Percentiles rank a stretch among this genome's conserved stretches.
phyloP scores from a whole-genome alignment of 768 basidiomycete species.

The Phlebiopsis gigantea region DNA sequence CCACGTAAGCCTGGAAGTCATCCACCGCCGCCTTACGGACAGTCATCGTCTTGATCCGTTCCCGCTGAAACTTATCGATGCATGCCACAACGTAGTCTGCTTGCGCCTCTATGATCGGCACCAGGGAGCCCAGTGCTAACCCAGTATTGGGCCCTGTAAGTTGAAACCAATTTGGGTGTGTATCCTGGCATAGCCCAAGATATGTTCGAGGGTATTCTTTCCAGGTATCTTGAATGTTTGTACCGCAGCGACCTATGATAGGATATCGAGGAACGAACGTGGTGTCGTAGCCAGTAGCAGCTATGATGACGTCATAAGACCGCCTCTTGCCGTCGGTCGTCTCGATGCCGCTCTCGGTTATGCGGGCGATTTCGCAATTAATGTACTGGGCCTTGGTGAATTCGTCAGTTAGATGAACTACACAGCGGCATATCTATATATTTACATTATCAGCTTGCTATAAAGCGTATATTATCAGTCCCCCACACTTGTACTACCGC shows the following conservation, averaged over 20 bases:
- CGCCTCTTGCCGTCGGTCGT: conserved; percentile 20
- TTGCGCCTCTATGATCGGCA: conserved; percentile 23
- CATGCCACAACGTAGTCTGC: conserved; percentile 21
- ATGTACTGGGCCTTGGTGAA: neutral
- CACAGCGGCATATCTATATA: too few relatives aligned
- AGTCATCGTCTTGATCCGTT: conserved; percentile 23
- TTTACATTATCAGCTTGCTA: neutral
- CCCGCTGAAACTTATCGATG: conserved; percentile 26
- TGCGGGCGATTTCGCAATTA: conserved; percentile 17
- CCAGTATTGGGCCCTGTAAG: conserved; percentile 23
- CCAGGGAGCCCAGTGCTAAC: conserved; percentile 21
- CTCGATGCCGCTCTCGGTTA: conserved; percentile 25
- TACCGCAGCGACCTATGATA: conserved; percentile 24
- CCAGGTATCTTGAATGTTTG: conserved; percentile 27
- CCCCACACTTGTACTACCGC: neutral
- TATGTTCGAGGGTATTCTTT: conserved; percentile 23
- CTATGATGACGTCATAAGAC: conserved; percentile 27
- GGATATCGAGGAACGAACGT: conserved; percentile 16
- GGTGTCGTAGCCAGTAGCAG: conserved; percentile 27
- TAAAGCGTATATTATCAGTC: conserved; percentile 37
- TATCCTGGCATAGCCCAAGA: conserved; percentile 24
- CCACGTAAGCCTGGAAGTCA: conserved; percentile 25
- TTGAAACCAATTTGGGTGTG: conserved; percentile 25
- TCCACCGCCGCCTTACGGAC: conserved; percentile 24
- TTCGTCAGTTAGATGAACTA: neutral